Evolutionary conservation across 345 rosid genomes (phyloP), one percentile per base, ranked within the genome.

Genomic region (Clausena lansium): DNA sequence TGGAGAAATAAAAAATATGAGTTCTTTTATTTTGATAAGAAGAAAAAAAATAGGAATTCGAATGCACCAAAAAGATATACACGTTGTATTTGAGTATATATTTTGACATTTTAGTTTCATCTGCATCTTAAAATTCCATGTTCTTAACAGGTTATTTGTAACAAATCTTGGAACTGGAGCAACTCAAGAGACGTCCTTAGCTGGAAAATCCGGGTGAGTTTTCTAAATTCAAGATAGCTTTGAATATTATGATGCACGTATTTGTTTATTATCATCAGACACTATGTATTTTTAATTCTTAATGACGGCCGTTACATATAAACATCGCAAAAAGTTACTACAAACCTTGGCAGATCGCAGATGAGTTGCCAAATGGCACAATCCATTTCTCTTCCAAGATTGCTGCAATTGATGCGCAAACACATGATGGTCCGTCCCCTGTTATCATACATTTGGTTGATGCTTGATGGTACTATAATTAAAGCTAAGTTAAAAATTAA

Each of bases 311-410:
- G 54, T 14, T 39, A 13, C 2, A 73, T 0, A 73, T 5, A 62
- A 83, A 20, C 82, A 84, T 63, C 85, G 86, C 1, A 81, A 62
- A 74, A 65, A 52, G 17, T 68, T 86, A 59, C 32, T 81, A 39
- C 79, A 86, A 68, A 67, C 80, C 13, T 68, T 83, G n/a, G n/a
- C n/a, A n/a, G n/a, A n/a, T n/a, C 59, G 89, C 86, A 24, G 39
- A 81, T 20, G 91, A 86, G 36, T 62, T 86, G 38, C 86, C 89
- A 0, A 4, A 11, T 2, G 71, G 73, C 45, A 65, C 77, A 5
- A 82, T 86, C 63, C 85, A 85, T 22, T 84, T 79, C 70, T 84
- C 87, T 10, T 83, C 86, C 30, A 80, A 67, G 59, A 54, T 86
- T 35, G 54, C 45, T 65, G 20, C 73, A 70, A 73, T 86, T 52